Evolutionary conservation across 768 basidiomycete species (phyloP), one percentile per base, ranked within the genome.

Genomic region (Chalciporus sphaerocephalus): DNA sequence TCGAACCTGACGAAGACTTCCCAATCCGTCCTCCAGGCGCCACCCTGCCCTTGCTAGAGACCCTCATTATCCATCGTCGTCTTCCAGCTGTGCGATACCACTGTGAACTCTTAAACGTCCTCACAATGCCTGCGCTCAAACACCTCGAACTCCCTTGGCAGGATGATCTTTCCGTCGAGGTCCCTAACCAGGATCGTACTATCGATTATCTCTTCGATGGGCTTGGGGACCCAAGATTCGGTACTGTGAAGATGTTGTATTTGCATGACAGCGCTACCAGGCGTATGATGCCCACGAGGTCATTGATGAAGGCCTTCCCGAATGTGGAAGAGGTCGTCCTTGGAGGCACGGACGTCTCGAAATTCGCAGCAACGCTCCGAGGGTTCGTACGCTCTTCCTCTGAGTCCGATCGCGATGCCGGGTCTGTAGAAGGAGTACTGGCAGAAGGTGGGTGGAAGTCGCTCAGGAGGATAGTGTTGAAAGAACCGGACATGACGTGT

Each of bases 131-230:
- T 6, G 25, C 11, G 18, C 48, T 54, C 21, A 46, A 38, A 34
- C 45, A 12, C 20, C 48, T 58, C 21, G 54, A 53, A 28, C 48
- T 57, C 20, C 54, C 46, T 3, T 58, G 51, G 54, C 49, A 52
- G 15, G 50, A 58, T 2, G 48, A 51, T 24, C 50, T 60, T 28
- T 20, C 40, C 2, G 42, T 46, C 2, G 51, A 49, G 47, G 16
- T 34, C n/a, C 32, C 44, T 13, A 13, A 23, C 13, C 20, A 10
- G 5, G 25, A 60, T 25, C 55, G 28, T 2, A 32, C 36, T 4
- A 25, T 46, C 5, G 13, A 37, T 12, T 60, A 48, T 36, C 38
- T 56, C n/a, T 47, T 53, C 8, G 16, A 54, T 12, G 44, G 3
- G 2, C 25, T 49, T n/a, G 46, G 54, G 25, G 24, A 16, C 10